phyloP scores from a whole-genome alignment of 1,284 basidiomycete genomes.

The Quambalaria eucalypti region DNA sequence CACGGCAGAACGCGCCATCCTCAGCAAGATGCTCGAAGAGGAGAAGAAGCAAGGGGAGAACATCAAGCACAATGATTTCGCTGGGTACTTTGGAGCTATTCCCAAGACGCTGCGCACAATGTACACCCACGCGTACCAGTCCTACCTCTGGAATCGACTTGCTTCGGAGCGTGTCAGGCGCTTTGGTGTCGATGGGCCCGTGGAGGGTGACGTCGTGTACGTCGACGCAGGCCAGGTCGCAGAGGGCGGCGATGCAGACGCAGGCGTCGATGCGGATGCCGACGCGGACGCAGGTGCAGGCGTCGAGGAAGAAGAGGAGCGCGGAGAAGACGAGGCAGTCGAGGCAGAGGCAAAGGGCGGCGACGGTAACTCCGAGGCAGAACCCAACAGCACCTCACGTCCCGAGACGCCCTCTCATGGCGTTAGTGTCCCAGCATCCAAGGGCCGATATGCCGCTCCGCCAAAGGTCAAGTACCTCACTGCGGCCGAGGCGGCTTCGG shows the following conservation, averaged over 20 bases:
- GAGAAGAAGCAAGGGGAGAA: constrained; percentile 33
- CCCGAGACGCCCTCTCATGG: no score
- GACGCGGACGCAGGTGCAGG: no score
- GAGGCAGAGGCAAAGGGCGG: constrained; percentile 7
- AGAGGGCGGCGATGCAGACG: constrained; percentile 42
- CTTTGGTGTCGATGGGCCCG: constrained; percentile 65
- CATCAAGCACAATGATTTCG: constrained; percentile 17
- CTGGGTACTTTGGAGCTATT: constrained; percentile 20
- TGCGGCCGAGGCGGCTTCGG: constrained; percentile 58
- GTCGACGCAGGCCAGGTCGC: constrained; percentile 5
- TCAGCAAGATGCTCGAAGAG: constrained; percentile 78
- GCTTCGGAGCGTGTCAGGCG: constrained; percentile 79
- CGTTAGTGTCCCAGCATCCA: background rate
- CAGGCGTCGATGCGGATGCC: constrained; percentile 50
- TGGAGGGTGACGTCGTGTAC: constrained; percentile 63
- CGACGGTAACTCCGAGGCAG: background rate
- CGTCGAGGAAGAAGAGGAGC: constrained; percentile 5
- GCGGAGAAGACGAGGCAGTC: constrained; percentile 3
- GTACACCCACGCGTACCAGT: constrained; percentile 98
- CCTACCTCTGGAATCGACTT: constrained; percentile 94
- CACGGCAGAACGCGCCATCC: constrained; percentile 81
- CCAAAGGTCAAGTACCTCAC: constrained; percentile 62
- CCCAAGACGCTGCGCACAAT: constrained; percentile 73
- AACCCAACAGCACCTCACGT: no score
- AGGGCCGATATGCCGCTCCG: background rate